Evolutionary conservation across 2,329 filamentous ascomycete genomes (phyloP), one percentile per base, ranked within the genome.

Genomic region (Hypocreales sp.): DNA sequence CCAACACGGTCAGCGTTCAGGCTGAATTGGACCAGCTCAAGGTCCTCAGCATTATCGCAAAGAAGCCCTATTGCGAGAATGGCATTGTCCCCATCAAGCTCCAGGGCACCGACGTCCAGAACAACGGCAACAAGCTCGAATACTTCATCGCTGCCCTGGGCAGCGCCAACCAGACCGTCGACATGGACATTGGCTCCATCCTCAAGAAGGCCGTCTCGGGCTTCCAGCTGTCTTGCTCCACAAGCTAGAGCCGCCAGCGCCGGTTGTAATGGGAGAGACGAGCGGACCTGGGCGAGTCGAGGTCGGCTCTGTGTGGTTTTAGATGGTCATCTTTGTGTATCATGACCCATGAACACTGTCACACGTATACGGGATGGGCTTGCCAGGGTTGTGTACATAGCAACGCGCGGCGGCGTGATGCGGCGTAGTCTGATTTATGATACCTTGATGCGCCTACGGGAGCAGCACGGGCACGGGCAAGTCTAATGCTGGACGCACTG

Each of bases 141-240:
- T 77, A 75, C 48, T 72, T 67, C 33, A 54, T 60, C 32, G 52
- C 62, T 12, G 67, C 69, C 14, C 59, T 78, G 15, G 53, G 51
- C 32, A 51, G 56, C 24, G 57, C 53, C 33, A 64, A 64, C 34
- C 55, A 67, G 43, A 61, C 57, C 22, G 46, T 74, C 26, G 42
- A 58, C 15, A 58, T 78, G 35, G 51, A 72, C 36, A 56, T 72
- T 24, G 55, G 52, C 20, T 36, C 45, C 10, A 59, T 63, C 8
- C 41, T 69, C 24, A 41, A 50, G 36, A 40, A 41, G 18, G 36
- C 37, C 10, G 7, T 28, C 33, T 57, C 15, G 35, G 35, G 20
- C 20, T 29, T 51, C 20, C 39, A 33, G n/a, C 29, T 53, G 18
- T 32, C 28, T 12, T 50, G 46, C 36, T 31, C 19, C 44, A 38